Base-by-base conservation (phyloP, 225 moss, liverwort and hornwort species). In the Sphagnum tenellum region DNA sequence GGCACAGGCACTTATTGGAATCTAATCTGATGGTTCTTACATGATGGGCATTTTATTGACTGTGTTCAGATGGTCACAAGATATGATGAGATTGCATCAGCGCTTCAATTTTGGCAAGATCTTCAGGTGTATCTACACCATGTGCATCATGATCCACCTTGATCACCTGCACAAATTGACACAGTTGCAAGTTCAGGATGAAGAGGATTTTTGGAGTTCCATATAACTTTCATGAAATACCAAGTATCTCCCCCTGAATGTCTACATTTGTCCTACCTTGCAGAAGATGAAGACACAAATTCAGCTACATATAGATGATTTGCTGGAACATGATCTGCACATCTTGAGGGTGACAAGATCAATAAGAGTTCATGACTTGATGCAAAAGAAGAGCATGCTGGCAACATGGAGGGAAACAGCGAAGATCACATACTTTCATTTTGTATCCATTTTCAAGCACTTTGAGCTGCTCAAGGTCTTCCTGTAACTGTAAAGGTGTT, bases 381-480 rank as follows among this genome's bases (percentile, higher is more conserved):
- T 13, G 10, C 3, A 58, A 44, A 13, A 58, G 45, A 49, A 46
- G 5, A 57, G 68, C 4, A 61, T 29, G 2, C 67, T 14, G 47
- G 5, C 45, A 47, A 59, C 9, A 56, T 10, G 49, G 2, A 52
- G 59, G 56, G 9, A 4, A 54, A 47, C 4, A 61, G 10, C 5
- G 5, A 11, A n/a, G 13, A 60, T 9, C 9, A 45, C 46, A 57
- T 46, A 92, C 96, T 90, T 93, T 98, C 60, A 98, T 67, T 79
- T 84, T 98, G 75, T 82, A 87, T 61, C 98, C 93, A 69, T 98
- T 79, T 72, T 98, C 93, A 14, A 98, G 90, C 48, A 86, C 86
- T 81, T 98, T 98, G 71, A 98, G 81, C 79, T 98, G 98, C 76
- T 98, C 98, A 61, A 98, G 75, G 68, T 98, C 93, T 74, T 98